Conservation (phyloP, 495 filamentous ascomycete genomes). For the Xylaria grammica region DNA sequence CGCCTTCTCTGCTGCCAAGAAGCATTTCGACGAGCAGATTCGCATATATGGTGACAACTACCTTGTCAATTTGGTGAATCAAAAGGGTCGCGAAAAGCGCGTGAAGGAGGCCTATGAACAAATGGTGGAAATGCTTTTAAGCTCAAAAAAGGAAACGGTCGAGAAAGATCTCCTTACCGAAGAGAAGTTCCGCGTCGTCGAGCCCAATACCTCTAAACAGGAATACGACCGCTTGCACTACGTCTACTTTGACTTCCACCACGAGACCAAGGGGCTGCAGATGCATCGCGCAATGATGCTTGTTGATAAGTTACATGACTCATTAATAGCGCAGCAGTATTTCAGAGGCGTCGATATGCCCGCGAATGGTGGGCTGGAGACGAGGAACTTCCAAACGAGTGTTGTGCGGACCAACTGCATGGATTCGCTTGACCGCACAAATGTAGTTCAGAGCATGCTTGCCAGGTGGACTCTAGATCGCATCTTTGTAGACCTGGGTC, state of each 20-base stretch:
- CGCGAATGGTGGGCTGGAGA: constrained; percentile 74
- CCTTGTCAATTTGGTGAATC: constrained; percentile 94
- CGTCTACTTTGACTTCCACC: constrained; percentile 97
- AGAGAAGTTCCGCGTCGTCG: constrained; percentile 82
- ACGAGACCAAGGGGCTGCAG: constrained; percentile 89
- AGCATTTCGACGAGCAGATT: constrained; percentile 93
- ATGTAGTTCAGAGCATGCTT: constrained; percentile 95
- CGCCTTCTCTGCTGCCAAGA: constrained; percentile 76
- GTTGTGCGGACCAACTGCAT: constrained; percentile 98
- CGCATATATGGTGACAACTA: constrained; percentile 93
- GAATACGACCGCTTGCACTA: constrained; percentile 87
- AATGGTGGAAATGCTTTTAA: constrained; percentile 74
- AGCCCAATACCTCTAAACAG: constrained; percentile 61
- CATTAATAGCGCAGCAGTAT: constrained; percentile 78
- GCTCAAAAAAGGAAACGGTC: constrained; percentile 66
- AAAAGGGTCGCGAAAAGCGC: constrained; percentile 83
- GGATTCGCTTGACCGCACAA: constrained; percentile 98
- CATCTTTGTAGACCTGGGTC: constrained; percentile 80
- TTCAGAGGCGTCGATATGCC: constrained; percentile 91
- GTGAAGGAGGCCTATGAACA: constrained; percentile 94
- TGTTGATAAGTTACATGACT: constrained; percentile 76
- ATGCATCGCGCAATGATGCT: constrained; percentile 92
- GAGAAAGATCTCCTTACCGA: constrained; percentile 61
- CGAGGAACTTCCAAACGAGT: constrained; percentile 76
- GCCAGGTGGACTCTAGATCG: constrained; percentile 85